Conservation (phyloP, 2,329 filamentous ascomycete species). For the Talaromyces marneffei region DNA sequence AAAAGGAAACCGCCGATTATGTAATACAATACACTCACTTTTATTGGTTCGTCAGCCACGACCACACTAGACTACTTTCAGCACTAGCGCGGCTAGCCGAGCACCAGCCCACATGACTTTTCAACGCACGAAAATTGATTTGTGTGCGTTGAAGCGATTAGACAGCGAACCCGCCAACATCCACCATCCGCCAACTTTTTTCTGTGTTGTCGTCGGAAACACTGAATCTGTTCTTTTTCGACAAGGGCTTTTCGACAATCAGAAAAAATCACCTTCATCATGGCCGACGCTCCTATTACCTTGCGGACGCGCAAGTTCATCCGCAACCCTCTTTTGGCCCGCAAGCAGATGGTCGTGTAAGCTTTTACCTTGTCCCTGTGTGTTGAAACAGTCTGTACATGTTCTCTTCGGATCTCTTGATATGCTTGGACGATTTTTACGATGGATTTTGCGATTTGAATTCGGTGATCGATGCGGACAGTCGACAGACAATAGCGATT, state of each 20-base stretch:
- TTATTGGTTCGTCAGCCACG: neutral
- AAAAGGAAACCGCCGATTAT: neutral
- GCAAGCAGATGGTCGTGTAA: constrained; percentile 99
- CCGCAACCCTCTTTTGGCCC: constrained; percentile 96
- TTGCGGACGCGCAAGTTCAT: constrained; percentile 99
- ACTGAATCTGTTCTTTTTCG: constrained; percentile 13
- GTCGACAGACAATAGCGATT: neutral
- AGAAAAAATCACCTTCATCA: constrained; percentile 53
- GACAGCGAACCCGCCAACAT: constrained; percentile 15
- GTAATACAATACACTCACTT: neutral
- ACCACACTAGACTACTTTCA: neutral
- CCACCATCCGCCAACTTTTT: constrained; percentile 22
- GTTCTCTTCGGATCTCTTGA: constrained; percentile 18
- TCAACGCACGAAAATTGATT: constrained; percentile 31
- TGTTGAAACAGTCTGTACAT: constrained; percentile 8
- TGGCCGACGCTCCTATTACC: constrained; percentile 77
- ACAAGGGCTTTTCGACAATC: constrained; percentile 13
- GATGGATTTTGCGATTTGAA: neutral
- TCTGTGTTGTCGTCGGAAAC: constrained; percentile 1
- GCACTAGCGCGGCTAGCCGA: constrained; percentile 39
- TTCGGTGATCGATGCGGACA: constrained; percentile 2
- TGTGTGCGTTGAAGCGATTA: constrained; percentile 12
- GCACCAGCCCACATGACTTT: constrained; percentile 27
- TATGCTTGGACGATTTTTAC: constrained; percentile 15
- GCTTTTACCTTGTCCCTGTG: constrained; percentile 35